Conservation (phyloP, 164 flowering plant species). For the Akebia trifoliata region DNA sequence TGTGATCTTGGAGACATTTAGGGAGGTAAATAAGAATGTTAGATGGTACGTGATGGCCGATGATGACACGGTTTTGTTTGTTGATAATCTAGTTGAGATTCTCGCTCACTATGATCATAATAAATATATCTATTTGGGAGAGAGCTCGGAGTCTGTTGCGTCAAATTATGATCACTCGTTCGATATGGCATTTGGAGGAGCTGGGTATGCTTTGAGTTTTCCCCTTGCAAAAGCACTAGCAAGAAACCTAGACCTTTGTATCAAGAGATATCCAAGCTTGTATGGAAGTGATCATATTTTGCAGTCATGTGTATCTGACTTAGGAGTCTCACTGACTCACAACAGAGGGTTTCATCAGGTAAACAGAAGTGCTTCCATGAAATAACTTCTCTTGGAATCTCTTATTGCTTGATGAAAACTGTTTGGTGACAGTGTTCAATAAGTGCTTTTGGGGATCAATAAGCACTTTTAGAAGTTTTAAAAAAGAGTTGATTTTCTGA, state of each 20-base stretch:
- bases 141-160: slow-evolving; percentile 35
- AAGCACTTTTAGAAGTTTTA: no score
- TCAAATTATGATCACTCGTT: slow-evolving; percentile 44
- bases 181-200: slow-evolving; percentile 70
- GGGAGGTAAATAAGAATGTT: slow-evolving; percentile 20
- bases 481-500: no score
- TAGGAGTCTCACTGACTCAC: slow-evolving; percentile 50
- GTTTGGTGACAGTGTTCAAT: no score
- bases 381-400: no score
- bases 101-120: slow-evolving; percentile 46
- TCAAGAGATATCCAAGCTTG: slow-evolving; percentile 39
- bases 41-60: slow-evolving; percentile 59
- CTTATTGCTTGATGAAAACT: no score
- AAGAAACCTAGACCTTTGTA: slow-evolving; percentile 39
- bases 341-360: slow-evolving; percentile 72
- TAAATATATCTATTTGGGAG: slow-evolving; percentile 53
- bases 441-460: no score
- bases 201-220: slow-evolving; percentile 56
- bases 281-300: slow-evolving; percentile 39
- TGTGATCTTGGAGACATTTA: slow-evolving; percentile 39
- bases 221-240: slow-evolving; percentile 45
- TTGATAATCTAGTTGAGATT: slow-evolving; percentile 49
- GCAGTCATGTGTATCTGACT: slow-evolving; percentile 48
- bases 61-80: slow-evolving; percentile 51
- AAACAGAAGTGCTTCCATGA: no score